Evolutionary conservation across 306 rosid genomes (phyloP).

Genomic region (Prinsepia uniflora): DNA sequence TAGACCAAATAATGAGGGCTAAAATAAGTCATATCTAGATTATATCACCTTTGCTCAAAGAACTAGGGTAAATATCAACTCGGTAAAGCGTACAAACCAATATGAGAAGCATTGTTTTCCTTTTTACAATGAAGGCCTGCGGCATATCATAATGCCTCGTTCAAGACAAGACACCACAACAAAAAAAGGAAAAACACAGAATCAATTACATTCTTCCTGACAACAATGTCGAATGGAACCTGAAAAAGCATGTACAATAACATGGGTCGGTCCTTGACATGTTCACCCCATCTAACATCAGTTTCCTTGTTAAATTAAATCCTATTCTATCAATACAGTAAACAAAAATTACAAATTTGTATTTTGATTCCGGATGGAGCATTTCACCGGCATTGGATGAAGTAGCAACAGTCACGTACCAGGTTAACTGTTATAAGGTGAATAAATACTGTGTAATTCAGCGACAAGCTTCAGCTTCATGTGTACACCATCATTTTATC

Average conservation of each 20-base stretch:
- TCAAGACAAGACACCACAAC: background rate
- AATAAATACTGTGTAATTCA: background rate
- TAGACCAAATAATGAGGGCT: too few relatives aligned
- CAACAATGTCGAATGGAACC: constrained; percentile 4
- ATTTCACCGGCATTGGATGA: background rate
- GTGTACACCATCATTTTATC: constrained; percentile 11
- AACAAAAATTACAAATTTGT: background rate
- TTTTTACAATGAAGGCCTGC: constrained; percentile 10
- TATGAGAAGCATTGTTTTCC: background rate
- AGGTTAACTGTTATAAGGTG: constrained; percentile 10
- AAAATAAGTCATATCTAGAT: too few relatives aligned
- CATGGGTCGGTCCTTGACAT: constrained; percentile 2
- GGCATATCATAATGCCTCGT: background rate
- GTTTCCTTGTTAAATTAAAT: constrained; percentile 13
- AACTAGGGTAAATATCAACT: background rate
- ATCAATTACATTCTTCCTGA: constrained; percentile 16
- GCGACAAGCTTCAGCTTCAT: constrained; percentile 8
- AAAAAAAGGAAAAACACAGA: background rate
- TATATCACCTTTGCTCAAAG: background rate
- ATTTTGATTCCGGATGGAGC: constrained; percentile 7
- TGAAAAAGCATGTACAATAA: constrained; percentile 3
- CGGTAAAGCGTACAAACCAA: background rate
- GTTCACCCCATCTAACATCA: constrained; percentile 19
- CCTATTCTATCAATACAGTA: constrained; percentile 10
- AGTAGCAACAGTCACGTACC: constrained; percentile 9